Evolutionary conservation across 2,329 filamentous ascomycete genomes (phyloP).

Genomic region (Aspergillus pseudoterreus): DNA sequence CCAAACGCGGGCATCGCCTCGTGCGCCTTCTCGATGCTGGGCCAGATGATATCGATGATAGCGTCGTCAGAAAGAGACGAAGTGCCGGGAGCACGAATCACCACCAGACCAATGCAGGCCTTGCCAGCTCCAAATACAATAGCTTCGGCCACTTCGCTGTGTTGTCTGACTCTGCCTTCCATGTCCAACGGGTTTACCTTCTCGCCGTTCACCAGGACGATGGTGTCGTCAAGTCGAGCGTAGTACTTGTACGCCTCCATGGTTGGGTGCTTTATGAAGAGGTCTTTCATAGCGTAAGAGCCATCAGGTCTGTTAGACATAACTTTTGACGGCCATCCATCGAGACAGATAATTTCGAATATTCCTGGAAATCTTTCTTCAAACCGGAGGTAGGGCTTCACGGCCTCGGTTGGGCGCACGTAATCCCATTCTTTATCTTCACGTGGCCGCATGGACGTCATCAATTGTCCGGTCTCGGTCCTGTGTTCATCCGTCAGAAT

Average conservation of each 20-base stretch:
- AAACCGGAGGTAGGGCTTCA: conserved; percentile 42
- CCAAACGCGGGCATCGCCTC: conserved; percentile 50
- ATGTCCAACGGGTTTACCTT: conserved; percentile 48
- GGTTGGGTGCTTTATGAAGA: conserved; percentile 45
- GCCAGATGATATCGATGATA: conserved; percentile 48
- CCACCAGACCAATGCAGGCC: conserved; percentile 51
- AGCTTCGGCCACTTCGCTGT: conserved; percentile 52
- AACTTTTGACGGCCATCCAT: conserved; percentile 38
- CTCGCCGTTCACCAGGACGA: conserved; percentile 49
- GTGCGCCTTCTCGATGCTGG: conserved; percentile 52
- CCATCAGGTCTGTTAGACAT: conserved; percentile 45
- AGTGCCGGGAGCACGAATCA: conserved; percentile 50
- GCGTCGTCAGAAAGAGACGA: conserved; percentile 41
- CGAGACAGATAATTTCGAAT: conserved; percentile 33
- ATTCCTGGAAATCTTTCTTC: conserved; percentile 34
- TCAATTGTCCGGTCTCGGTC: conserved; percentile 60
- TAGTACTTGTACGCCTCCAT: conserved; percentile 48
- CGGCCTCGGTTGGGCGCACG: conserved; percentile 42
- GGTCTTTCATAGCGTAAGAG: conserved; percentile 49
- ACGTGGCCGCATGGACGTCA: conserved; percentile 55
- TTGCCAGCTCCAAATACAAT: conserved; percentile 56
- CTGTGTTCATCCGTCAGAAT: conserved; percentile 23
- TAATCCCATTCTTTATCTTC: conserved; percentile 61
- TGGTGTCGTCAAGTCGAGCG: conserved; percentile 45
- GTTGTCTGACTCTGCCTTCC: conserved; percentile 54